Percentiles rank a stretch among this genome's conserved stretches.
Conservation (phyloP, 306 rosid genomes). For the Albizia julibrissin region DNA sequence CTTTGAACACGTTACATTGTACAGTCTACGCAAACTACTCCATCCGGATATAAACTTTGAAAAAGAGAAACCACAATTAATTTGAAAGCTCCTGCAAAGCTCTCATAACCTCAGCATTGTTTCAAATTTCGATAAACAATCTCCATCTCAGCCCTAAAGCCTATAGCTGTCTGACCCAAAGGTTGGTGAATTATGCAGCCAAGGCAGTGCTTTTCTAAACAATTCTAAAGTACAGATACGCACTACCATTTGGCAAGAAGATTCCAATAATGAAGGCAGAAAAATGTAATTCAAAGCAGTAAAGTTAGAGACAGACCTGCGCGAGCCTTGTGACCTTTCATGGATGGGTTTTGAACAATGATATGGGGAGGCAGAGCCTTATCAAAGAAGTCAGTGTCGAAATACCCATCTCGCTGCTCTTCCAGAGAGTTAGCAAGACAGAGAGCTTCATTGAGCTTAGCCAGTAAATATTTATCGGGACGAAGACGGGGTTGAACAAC, state of each 20-base stretch:
- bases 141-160: neutral
- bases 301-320: slow-evolving; percentile 51
- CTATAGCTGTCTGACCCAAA: neutral
- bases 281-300: neutral
- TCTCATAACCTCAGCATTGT: neutral
- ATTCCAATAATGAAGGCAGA: neutral
- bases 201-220: neutral
- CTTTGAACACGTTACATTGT: neutral
- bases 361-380: slow-evolving; percentile 68
- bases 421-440: slow-evolving; percentile 88
- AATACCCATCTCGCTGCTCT: slow-evolving; percentile 78
- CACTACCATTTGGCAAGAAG: neutral
- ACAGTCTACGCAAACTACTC: neutral
- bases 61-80: neutral
- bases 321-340: slow-evolving; percentile 64
- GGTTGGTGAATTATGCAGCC: neutral
- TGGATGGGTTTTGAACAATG: slow-evolving; percentile 79
- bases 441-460: slow-evolving; percentile 91
- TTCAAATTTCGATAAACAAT: neutral
- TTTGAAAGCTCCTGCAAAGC: neutral
- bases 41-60: neutral
- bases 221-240: neutral
- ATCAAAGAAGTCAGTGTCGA: slow-evolving; percentile 60
- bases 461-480: slow-evolving; percentile 59
- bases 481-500: slow-evolving; percentile 94